Evolutionary conservation across 345 rosid species (phyloP).

Genomic region (Eucalyptus cloeziana): DNA sequence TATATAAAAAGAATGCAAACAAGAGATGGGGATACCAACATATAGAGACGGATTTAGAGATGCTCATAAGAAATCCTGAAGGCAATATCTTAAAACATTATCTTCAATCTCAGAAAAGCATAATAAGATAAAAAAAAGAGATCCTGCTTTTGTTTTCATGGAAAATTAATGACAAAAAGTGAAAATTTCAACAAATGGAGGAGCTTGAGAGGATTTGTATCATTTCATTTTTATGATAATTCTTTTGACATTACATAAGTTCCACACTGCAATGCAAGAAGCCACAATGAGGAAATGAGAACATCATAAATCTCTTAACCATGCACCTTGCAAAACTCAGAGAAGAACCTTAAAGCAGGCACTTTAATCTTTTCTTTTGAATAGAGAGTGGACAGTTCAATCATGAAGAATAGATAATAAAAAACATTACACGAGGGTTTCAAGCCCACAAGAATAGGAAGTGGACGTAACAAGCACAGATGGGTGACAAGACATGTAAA

Average conservation of each 20-base stretch:
- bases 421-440: background rate
- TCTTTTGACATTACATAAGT: background rate
- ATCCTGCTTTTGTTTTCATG: background rate
- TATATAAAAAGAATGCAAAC: background rate
- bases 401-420: background rate
- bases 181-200: background rate
- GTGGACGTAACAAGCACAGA: background rate
- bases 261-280: background rate
- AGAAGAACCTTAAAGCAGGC: background rate
- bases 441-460: background rate
- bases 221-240: background rate
- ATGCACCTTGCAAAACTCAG: background rate
- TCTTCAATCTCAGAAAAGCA: background rate
- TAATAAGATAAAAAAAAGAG: background rate
- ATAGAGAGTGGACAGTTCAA: background rate
- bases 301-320: background rate
- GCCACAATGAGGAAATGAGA: background rate
- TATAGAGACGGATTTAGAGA: background rate
- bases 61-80: background rate
- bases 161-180: background rate
- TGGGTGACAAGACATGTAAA: background rate
- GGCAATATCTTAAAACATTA: background rate
- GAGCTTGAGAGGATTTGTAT: background rate
- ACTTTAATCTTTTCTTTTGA: background rate
- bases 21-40: background rate